phyloP scores from a whole-genome alignment of 2,329 filamentous ascomycete species.

The Ceratocystis lukuohia region DNA sequence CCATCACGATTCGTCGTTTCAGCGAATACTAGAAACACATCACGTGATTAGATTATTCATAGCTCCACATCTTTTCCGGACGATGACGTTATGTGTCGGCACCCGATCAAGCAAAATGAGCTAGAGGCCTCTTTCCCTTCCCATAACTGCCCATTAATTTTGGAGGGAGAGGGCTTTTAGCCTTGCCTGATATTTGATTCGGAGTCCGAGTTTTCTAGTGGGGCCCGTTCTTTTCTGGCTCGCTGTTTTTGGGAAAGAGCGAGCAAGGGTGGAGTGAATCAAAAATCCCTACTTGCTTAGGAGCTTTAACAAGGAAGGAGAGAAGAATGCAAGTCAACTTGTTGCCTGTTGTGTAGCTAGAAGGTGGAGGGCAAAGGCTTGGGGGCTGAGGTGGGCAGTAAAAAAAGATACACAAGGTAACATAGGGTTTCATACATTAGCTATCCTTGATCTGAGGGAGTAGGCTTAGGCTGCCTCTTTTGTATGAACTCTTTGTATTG shows the following conservation, averaged over 20 bases:
- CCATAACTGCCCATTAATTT: neutral
- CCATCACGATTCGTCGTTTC: no score
- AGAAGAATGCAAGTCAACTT: neutral
- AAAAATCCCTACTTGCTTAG: neutral
- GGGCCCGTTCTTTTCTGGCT: neutral
- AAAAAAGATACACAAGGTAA: neutral
- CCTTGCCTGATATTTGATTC: neutral
- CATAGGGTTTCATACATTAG: neutral
- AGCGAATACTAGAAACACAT: no score
- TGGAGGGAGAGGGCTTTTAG: neutral
- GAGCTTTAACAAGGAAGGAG: neutral
- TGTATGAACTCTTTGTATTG: neutral
- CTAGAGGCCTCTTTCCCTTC: neutral
- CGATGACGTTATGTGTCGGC: constrained; percentile 2
- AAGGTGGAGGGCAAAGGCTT: neutral
- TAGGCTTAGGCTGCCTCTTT: neutral
- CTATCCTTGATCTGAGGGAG: neutral
- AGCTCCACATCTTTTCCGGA: neutral
- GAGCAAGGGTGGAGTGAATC: neutral
- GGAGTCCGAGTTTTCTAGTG: neutral
- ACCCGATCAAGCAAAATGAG: neutral
- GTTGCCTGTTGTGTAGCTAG: no score
- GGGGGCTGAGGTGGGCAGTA: neutral
- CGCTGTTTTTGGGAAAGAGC: neutral
- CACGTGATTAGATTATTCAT: neutral